A percentile compares a stretch with the other conserved stretches of the same genome.
phyloP scores from a whole-genome alignment of 768 basidiomycete genomes.

The Leccinum boreale region DNA sequence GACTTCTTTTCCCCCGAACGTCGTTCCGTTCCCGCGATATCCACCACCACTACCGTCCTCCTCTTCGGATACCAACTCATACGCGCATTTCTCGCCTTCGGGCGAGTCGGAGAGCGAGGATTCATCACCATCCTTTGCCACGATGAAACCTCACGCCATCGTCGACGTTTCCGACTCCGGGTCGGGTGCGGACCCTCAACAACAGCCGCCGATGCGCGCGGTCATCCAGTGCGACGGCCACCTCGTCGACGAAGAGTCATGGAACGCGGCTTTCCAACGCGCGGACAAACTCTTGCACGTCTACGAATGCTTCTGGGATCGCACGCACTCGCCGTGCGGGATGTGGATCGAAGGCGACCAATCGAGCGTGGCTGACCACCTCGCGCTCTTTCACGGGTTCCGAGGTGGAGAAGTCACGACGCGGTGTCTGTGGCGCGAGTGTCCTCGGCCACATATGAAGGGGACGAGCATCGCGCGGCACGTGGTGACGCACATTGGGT shows the following conservation, averaged over 20 bases:
- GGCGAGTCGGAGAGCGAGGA: conserved; percentile 27
- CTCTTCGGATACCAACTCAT: conserved; percentile 8
- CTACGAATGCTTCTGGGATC: conserved; percentile 32
- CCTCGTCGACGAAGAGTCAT: conserved; percentile 28
- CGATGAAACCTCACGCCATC: conserved; percentile 15
- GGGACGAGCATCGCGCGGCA: conserved; percentile 33
- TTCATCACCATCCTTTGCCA: conserved; percentile 5
- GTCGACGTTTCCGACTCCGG: conserved; percentile 15
- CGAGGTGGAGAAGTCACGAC: conserved; percentile 30
- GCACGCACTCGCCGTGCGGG: conserved; percentile 21
- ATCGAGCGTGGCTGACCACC: conserved; percentile 31
- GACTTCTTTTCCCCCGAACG: conserved; percentile 8
- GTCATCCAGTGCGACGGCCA: conserved; percentile 26
- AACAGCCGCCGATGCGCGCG: conserved; percentile 10
- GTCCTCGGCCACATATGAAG: conserved; percentile 27
- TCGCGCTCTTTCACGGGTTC: conserved; percentile 29
- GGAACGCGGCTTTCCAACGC: conserved; percentile 21
- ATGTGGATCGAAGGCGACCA: conserved; percentile 37
- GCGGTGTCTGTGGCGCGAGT: conserved; percentile 31
- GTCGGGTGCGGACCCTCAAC: background rate
- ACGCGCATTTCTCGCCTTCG: conserved; percentile 17
- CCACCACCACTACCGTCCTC: conserved; percentile 4
- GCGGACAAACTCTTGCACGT: conserved; percentile 25
- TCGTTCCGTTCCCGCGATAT: conserved; percentile 19
- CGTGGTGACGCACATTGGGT: conserved; percentile 32